Evolutionary conservation across 805 yeast genomes (phyloP), one percentile per base, ranked within the genome.

Genomic region (Starmerella potacharoeniae): DNA sequence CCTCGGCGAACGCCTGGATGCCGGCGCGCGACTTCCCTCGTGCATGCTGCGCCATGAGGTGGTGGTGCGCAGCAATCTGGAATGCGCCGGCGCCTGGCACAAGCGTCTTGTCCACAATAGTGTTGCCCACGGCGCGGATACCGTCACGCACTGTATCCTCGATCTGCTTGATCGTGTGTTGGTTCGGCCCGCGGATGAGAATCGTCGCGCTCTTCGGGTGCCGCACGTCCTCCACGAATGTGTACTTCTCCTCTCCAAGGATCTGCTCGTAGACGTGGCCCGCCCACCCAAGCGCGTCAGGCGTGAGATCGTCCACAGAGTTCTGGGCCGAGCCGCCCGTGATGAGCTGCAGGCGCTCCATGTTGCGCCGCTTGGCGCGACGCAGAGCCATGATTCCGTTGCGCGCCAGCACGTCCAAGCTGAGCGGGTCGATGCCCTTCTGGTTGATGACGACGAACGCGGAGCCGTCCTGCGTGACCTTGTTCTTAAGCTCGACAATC

Each of bases 101-200:
- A 42, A 93, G 82, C 43, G 84, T 72, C 63, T 81, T 79, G 69
- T 93, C 99, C 65, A 82, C 85, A 52, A 93, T 73, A 36, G 90
- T 93, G 67, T 93, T 93, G 45, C 95, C 82, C 16, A 93, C 97
- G 1, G 97, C 89, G 62, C 98, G 81, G 57, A 93, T 76, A 36
- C 99, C 99, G 69, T 93, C 98, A 69, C 98, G 82, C 28, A 95
- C 89, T 0, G 99, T 97, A 68, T 93, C 98, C 68, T 90, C 88
- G 36, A 95, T 86, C 73, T 93, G 98, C 65, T 81, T 85, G 63
- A 93, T 78, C 43, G 87, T 81, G 70, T 91, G 93, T 61, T 82
- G 81, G 57, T 95, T 91, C 51, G 96, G 90, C 29, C 97, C 98
- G 71, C 88, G 87, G 68, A 93, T 90, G 58, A 93, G 77, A 56